Conservation (phyloP, 805 yeast genomes). For the Groenewaldozyma salmanticensis region DNA sequence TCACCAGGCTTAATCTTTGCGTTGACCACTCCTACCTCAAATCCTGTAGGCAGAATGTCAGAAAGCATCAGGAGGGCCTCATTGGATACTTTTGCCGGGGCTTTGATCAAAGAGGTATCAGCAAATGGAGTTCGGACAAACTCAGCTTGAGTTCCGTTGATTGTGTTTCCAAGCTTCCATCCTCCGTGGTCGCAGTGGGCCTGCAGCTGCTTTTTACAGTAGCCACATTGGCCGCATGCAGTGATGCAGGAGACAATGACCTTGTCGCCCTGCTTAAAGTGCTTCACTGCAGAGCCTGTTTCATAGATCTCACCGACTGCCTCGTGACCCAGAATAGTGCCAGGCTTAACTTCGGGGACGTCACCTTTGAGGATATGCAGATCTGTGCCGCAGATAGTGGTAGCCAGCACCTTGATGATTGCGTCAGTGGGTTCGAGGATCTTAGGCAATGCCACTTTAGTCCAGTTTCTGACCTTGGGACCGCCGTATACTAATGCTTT, state of each 20-base stretch:
- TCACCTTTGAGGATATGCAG: constrained; percentile 67
- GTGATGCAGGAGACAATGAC: constrained; percentile 76
- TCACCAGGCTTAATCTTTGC: constrained; percentile 53
- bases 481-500: constrained; percentile 41
- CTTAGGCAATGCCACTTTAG: constrained; percentile 52
- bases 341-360: constrained; percentile 62
- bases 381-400: constrained; percentile 84
- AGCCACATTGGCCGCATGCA: constrained; percentile 49
- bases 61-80: constrained; percentile 82
- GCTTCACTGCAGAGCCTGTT: constrained; percentile 83
- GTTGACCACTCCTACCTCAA: constrained; percentile 69
- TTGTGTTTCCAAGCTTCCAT: constrained; percentile 45
- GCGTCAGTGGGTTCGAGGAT: constrained; percentile 57
- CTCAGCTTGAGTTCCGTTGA: constrained; percentile 66
- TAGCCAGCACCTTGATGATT: constrained; percentile 61
- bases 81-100: constrained; percentile 69
- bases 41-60: constrained; percentile 66
- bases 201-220: constrained; percentile 63
- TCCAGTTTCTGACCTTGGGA: constrained; percentile 33
- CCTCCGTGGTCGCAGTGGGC: constrained; percentile 80
- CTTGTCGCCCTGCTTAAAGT: constrained; percentile 74
- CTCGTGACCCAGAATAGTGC: constrained; percentile 92
- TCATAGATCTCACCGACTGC: constrained; percentile 95
- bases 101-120: constrained; percentile 61
- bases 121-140: constrained; percentile 79